Evolutionary conservation across 2,329 filamentous ascomycete genomes (phyloP), one percentile per base, ranked within the genome.

Genomic region (Verticillium albo-atrum): DNA sequence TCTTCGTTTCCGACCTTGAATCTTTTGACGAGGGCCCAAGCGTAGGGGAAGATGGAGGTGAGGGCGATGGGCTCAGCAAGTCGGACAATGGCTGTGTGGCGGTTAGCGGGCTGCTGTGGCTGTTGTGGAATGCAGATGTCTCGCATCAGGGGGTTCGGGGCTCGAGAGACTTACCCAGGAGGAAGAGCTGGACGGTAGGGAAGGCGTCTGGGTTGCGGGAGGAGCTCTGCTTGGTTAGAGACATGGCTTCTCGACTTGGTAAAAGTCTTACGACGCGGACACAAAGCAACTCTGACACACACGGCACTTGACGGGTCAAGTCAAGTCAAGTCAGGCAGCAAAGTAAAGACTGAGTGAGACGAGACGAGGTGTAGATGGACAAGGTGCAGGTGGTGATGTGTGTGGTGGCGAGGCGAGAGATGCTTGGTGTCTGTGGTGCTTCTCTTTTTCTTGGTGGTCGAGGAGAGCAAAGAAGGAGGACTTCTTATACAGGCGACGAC

Each of bases 31-130:
- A 94, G 86, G 61, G 89, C 84, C 89, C 90, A 96, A 61, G 91
- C 91, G 74, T 97, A 97, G 23, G 93, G 93, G 68, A 94, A 96
- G 74, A 97, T 95, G 70, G 91, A 95, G 1, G 92, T 97, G 64
- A 97, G 84, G 56, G 93, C 92, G 67, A 97, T 94, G 25, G 93
- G 93, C 75, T 97, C 93, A 57, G 92, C 91, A 66, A 97, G 86
- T 63, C 93, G 91, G 71, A 96, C 93, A 80, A 97, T 91, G 72
- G 92, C 92, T 96, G 60, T 4, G 42, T 63, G 25, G 47, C 1
- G 23, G 35, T 70, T 59, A 70, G 64, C 55, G 9, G 30, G 30
- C 30, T 32, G 30, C 37, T 47, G 14, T 37, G 34, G 34, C 34
- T 17, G 34, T n/a, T n/a, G n/a, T 12, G 37, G 37, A 47, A 47